A percentile compares a stretch with the other conserved stretches of the same genome.
These are phyloP conservation scores for Pelargonium fulgidum DNA, from an alignment of 441 rosid species.

Conservation along the genomic window DNA sequence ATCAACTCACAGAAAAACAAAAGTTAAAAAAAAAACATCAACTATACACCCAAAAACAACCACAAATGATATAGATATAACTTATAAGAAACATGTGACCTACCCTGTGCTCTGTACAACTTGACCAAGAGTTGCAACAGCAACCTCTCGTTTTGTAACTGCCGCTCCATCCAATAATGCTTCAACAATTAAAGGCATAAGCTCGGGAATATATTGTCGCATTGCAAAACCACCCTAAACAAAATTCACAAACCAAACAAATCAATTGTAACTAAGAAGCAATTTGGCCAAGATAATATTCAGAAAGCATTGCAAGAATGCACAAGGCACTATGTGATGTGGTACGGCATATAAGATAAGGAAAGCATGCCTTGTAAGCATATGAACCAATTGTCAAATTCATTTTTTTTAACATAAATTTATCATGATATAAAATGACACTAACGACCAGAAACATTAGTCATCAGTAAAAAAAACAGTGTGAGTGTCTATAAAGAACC, in stretches of 20 bases:
- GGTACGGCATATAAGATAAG: background rate
- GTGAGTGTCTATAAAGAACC: no score
- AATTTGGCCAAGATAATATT: slow-evolving; percentile 3
- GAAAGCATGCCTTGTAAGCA: background rate
- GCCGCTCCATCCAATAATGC: slow-evolving; percentile 99
- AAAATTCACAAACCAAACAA: slow-evolving; percentile 27
- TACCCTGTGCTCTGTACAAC: slow-evolving; percentile 99
- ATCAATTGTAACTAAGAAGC: slow-evolving; percentile 1
- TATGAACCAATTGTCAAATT: background rate
- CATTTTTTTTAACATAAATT: no score
- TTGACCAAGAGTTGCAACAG: slow-evolving; percentile 98
- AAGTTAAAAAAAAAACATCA: slow-evolving; percentile 4
- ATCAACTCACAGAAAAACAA: background rate
- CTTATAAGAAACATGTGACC: slow-evolving; percentile 24
- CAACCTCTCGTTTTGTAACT: slow-evolving; percentile 93
- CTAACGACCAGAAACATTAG: no score
- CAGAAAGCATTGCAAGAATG: background rate
- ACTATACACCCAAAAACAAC: background rate
- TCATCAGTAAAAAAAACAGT: no score
- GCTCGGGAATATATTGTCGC: slow-evolving; percentile 87
- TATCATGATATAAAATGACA: no score
- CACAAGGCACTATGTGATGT: background rate
- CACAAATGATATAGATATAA: background rate
- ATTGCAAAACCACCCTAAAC: slow-evolving; percentile 95
- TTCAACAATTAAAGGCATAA: slow-evolving; percentile 98